A percentile compares a stretch with the other conserved stretches of the same genome.
These are phyloP conservation scores for Cladobotryum mycophilum DNA, from an alignment of 2,329 filamentous ascomycete genomes.

Conservation along the genomic window DNA sequence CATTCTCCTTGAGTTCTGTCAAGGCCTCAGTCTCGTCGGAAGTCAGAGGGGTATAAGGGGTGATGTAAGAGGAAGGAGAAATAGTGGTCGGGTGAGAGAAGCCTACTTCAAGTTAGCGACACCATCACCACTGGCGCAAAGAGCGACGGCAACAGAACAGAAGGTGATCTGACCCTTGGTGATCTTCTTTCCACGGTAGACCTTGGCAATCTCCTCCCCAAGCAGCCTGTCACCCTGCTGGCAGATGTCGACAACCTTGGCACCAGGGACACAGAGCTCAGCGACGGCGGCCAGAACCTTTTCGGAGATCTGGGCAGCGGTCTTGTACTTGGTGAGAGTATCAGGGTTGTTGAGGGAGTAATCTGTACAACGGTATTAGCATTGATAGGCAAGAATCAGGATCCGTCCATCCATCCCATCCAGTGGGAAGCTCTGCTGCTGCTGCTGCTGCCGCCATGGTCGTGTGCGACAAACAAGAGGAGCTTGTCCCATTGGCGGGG, in stretches of 20 bases:
- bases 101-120: constrained; percentile 41
- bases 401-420: too few species aligned
- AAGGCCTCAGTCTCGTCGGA: constrained; percentile 81
- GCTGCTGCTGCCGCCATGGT: not conserved
- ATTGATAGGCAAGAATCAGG: too few species aligned
- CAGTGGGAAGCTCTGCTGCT: too few species aligned
- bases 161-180: constrained; percentile 60
- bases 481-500: constrained; percentile 16
- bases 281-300: constrained; percentile 86
- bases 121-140: constrained; percentile 1
- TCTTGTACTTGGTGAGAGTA: constrained; percentile 99
- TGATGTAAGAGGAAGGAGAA: constrained; percentile 89
- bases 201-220: constrained; percentile 87
- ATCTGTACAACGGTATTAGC: constrained; percentile 45
- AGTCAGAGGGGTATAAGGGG: constrained; percentile 88
- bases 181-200: constrained; percentile 98
- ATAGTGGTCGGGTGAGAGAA: constrained; percentile 92
- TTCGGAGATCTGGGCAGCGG: constrained; percentile 87
- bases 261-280: constrained; percentile 68
- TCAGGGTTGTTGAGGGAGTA: constrained; percentile 87
- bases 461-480: not conserved
- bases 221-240: constrained; percentile 93
- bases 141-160: not conserved
- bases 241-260: constrained; percentile 91
- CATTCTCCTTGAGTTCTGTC: constrained; percentile 71